These are phyloP conservation scores for Xylariaceae sp. DNA, from an alignment of 2,329 filamentous ascomycete species.

Conservation along the genomic window DNA sequence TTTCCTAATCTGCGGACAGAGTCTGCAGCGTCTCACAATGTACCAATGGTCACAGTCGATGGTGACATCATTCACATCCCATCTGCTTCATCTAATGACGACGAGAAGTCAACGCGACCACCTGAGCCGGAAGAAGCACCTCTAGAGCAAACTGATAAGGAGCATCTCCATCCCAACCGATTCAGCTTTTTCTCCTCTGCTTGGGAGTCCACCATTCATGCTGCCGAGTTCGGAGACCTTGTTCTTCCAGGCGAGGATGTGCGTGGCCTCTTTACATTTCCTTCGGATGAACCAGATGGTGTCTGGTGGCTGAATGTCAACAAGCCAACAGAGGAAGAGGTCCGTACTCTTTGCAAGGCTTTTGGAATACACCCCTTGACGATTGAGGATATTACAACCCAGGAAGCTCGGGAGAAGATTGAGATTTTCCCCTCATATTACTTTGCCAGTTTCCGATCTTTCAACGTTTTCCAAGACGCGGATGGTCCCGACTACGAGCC, in stretches of 20 bases:
- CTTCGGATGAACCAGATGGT: constrained; percentile 67
- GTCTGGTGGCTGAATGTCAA: constrained; percentile 99
- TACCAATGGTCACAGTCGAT: constrained; percentile 51
- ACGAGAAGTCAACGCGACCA: constrained; percentile 49
- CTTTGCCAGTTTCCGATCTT: constrained; percentile 96
- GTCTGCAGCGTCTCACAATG: constrained; percentile 29
- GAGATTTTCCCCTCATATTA: constrained; percentile 98
- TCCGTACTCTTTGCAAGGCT: constrained; percentile 85
- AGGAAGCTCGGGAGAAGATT: constrained; percentile 97
- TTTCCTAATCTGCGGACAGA: constrained; percentile 65
- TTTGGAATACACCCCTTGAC: constrained; percentile 96
- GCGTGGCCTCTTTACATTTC: constrained; percentile 77
- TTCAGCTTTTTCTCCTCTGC: constrained; percentile 98
- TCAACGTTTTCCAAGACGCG: constrained; percentile 77
- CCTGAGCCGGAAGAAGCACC: constrained; percentile 34
- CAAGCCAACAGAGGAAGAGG: constrained; percentile 85
- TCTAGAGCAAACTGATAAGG: constrained; percentile 37
- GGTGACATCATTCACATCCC: constrained; percentile 61
- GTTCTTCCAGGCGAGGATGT: constrained; percentile 89
- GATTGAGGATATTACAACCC: constrained; percentile 92
- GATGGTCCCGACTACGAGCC: constrained; percentile 85
- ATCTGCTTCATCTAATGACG: constrained; percentile 47
- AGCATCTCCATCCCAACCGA: constrained; percentile 67
- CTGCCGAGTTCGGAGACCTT: constrained; percentile 83
- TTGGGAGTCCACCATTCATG: constrained; percentile 90